Percentiles rank a stretch among this genome's conserved stretches.
Evolutionary conservation across 306 rosid species (phyloP).

Genomic region (Quercus variabilis): DNA sequence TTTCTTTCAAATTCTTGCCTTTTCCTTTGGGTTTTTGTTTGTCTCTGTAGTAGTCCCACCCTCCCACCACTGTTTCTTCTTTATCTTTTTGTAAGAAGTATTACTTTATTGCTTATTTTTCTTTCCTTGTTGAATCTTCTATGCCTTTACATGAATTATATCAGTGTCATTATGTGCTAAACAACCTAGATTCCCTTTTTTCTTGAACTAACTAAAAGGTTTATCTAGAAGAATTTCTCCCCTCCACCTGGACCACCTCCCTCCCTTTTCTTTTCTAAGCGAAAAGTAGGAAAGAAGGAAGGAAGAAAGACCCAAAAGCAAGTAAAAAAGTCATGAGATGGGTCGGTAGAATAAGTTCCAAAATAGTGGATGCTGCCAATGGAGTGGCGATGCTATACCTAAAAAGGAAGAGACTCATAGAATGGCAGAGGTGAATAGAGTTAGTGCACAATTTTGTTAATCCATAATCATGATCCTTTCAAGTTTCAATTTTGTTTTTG

Average conservation of each 20-base stretch:
- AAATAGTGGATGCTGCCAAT: too few species aligned
- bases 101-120: neutral
- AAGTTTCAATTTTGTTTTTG: neutral
- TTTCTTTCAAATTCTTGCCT: neutral
- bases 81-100: neutral
- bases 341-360: too few species aligned
- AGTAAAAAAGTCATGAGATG: neutral
- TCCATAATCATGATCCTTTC: neutral
- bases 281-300: neutral
- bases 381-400: too few species aligned
- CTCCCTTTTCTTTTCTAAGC: neutral
- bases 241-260: neutral
- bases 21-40: neutral
- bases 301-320: neutral
- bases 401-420: too few species aligned
- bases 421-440: too few species aligned
- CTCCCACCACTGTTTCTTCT: neutral
- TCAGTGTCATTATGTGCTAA: neutral
- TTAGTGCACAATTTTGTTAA: too few species aligned
- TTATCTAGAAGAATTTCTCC: slow-evolving; percentile 15
- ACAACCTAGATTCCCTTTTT: neutral
- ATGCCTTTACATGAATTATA: neutral
- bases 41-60: neutral
- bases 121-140: neutral
- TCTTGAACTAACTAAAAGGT: slow-evolving; percentile 1